Percentiles rank a stretch among this genome's conserved stretches.
Evolutionary conservation across 2,329 filamentous ascomycete species (phyloP).

Genomic region (Cladobotryum protrusum): DNA sequence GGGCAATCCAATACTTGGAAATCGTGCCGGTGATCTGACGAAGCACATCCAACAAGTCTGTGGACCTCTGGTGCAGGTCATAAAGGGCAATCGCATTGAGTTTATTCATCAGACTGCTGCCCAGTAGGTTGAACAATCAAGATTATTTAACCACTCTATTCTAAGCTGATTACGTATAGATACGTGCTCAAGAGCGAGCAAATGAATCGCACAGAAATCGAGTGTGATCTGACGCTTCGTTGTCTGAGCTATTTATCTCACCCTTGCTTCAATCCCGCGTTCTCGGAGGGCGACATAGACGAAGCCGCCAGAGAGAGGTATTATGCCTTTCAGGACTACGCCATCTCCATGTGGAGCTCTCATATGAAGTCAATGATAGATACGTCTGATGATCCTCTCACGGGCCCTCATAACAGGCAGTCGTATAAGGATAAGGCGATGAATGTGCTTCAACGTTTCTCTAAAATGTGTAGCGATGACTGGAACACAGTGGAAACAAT

Average conservation of each 20-base stretch:
- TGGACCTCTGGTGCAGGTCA: not conserved
- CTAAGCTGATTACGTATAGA: not conserved
- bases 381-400: not conserved
- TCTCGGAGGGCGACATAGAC: no score
- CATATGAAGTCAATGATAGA: not conserved
- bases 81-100: not conserved
- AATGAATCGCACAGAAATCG: not conserved
- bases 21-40: not conserved
- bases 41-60: not conserved
- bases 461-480: not conserved
- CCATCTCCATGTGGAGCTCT: not conserved
- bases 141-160: not conserved
- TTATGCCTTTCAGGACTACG: not conserved
- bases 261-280: not conserved
- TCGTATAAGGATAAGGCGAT: not conserved
- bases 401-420: not conserved
- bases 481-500: not conserved
- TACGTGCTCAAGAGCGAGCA: not conserved
- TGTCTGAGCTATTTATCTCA: not conserved
- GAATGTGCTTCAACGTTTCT: not conserved
- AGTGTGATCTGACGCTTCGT: not conserved
- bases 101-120: not conserved
- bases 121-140: not conserved
- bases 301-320: no score
- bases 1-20: no score